Conservation (phyloP, 495 filamentous ascomycete species). For the Neurospora sp. region DNA sequence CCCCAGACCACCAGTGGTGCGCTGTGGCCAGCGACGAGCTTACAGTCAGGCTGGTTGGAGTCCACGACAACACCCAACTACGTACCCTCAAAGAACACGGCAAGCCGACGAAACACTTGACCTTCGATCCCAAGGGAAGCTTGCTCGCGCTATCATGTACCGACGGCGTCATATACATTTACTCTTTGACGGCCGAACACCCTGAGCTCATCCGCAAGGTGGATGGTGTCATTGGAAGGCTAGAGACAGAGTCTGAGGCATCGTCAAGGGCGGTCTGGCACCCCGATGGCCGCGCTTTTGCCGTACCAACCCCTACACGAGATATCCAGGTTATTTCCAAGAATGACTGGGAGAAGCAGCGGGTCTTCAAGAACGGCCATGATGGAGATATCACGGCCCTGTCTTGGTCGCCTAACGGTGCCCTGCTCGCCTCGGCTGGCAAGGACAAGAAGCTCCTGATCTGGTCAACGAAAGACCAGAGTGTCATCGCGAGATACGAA, state of each 20-base stretch:
- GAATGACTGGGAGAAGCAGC: conserved; percentile 78
- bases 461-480: conserved; percentile 86
- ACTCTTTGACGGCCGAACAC: conserved; percentile 70
- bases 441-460: conserved; percentile 74
- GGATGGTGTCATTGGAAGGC: conserved; percentile 69
- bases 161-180: conserved; percentile 81
- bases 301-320: conserved; percentile 68
- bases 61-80: conserved; percentile 62
- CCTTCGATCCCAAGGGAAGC: conserved; percentile 74
- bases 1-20: conserved; percentile 74
- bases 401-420: conserved; percentile 90
- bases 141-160: conserved; percentile 74
- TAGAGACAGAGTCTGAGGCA: conserved; percentile 69
- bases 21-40: conserved; percentile 97
- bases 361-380: conserved; percentile 66
- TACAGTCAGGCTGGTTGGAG: conserved; percentile 76
- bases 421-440: conserved; percentile 70
- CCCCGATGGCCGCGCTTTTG: conserved; percentile 88
- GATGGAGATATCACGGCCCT: conserved; percentile 77
- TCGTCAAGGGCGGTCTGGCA: conserved; percentile 80
- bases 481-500: conserved; percentile 58
- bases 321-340: conserved; percentile 81
- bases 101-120: conserved; percentile 78
- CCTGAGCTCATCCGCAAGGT: conserved; percentile 72
- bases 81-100: conserved; percentile 70